Percentiles rank a stretch among this genome's conserved stretches.
These are phyloP conservation scores for Clausena lansium DNA, from an alignment of 345 rosid species.

Conservation along the genomic window DNA sequence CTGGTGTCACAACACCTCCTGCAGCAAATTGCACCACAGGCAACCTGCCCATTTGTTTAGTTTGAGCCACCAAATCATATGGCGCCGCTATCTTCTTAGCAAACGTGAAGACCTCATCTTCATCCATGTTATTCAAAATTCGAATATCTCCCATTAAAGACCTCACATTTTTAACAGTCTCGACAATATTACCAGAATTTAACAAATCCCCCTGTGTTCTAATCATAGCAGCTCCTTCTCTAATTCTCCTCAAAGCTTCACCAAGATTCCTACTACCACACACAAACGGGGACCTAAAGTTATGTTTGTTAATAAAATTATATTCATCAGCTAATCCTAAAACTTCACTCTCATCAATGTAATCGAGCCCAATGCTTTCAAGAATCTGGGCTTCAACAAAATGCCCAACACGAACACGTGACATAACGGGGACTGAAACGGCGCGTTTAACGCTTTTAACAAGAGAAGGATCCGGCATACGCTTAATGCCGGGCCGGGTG, in stretches of 20 bases:
- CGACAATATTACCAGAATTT: conserved; percentile 30
- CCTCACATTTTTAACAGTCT: conserved; percentile 36
- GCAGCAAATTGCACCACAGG: conserved; percentile 59
- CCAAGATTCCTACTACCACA: conserved; percentile 46
- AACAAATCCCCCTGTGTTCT: conserved; percentile 35
- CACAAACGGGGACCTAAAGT: conserved; percentile 38
- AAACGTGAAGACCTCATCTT: conserved; percentile 56
- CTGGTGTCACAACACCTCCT: conserved; percentile 58
- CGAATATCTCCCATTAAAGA: conserved; percentile 42
- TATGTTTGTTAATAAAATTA: conserved; percentile 48
- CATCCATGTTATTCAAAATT: conserved; percentile 46
- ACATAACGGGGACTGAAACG: conserved; percentile 59
- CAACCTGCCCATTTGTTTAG: conserved; percentile 65
- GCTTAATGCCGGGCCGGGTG: conserved; percentile 27
- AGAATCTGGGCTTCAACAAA: conserved; percentile 72
- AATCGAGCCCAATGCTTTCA: conserved; percentile 50
- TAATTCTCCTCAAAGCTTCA: conserved; percentile 37
- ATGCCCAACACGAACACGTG: conserved; percentile 59
- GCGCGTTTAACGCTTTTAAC: conserved; percentile 47
- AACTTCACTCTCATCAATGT: conserved; percentile 62
- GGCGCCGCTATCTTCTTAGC: conserved; percentile 53
- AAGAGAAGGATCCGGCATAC: conserved; percentile 61
- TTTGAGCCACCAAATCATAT: conserved; percentile 59
- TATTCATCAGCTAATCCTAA: conserved; percentile 49
- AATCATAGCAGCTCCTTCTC: conserved; percentile 45